A percentile compares a stretch with the other conserved stretches of the same genome.
Conservation (phyloP, 1,284 basidiomycete genomes). For the Lignosus rhinocerotis region DNA sequence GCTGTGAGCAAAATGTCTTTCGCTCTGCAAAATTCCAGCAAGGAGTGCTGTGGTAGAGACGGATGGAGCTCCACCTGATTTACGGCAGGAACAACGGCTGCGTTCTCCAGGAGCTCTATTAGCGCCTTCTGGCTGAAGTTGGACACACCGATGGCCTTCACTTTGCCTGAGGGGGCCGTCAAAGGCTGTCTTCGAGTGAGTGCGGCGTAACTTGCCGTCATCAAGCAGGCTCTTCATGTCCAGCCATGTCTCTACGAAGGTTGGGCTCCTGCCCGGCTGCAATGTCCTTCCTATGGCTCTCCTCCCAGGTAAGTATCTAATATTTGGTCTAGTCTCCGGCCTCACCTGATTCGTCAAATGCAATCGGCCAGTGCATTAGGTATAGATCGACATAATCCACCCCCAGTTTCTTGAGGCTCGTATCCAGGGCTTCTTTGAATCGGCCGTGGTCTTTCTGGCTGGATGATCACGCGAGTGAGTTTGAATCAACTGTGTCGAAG, state of each 20-base stretch:
- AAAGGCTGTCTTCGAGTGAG: slow-evolving; percentile 19
- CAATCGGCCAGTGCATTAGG: slow-evolving; percentile 24
- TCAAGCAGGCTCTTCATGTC: slow-evolving; percentile 21
- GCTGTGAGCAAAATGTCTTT: slow-evolving; percentile 54
- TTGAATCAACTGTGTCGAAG: not conserved
- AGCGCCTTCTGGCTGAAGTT: slow-evolving; percentile 62
- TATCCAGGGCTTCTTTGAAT: slow-evolving; percentile 57
- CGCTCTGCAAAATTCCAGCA: slow-evolving; percentile 46
- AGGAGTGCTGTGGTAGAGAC: slow-evolving; percentile 43
- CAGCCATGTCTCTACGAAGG: slow-evolving; percentile 23
- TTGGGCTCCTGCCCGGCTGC: slow-evolving; percentile 17
- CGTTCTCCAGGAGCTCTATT: slow-evolving; percentile 36
- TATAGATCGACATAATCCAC: slow-evolving; percentile 58
- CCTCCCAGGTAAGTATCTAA: not conserved
- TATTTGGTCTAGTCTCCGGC: slow-evolving; percentile 20
- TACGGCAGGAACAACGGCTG: slow-evolving; percentile 45
- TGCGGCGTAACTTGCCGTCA: slow-evolving; percentile 32
- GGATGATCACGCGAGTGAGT: not conserved
- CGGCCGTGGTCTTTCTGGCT: slow-evolving; percentile 56
- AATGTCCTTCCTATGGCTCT: slow-evolving; percentile 7
- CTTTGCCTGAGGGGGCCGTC: slow-evolving; percentile 39
- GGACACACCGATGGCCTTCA: slow-evolving; percentile 60
- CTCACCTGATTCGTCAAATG: slow-evolving; percentile 27
- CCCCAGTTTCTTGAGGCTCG: slow-evolving; percentile 54
- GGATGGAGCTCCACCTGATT: slow-evolving; percentile 55